Evolutionary conservation across 495 filamentous ascomycete genomes (phyloP), one percentile per base, ranked within the genome.

Genomic region (Podospora didyma): DNA sequence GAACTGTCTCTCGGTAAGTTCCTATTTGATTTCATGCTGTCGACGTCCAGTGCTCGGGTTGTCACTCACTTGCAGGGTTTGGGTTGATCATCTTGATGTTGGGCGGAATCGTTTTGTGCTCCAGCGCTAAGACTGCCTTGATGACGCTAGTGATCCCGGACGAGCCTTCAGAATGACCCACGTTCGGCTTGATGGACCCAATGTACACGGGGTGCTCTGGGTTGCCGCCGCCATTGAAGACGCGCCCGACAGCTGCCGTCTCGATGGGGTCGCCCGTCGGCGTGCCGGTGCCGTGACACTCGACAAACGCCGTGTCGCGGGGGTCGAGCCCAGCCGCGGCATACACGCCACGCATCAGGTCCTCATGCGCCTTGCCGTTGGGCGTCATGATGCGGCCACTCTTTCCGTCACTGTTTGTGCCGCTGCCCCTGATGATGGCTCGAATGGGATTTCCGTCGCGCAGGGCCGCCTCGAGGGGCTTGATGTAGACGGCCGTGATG

Each of bases 361-460:
- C 61, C 19, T 69, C 74, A 55, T 86, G 83, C 0, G 79, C 77
- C 2, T 64, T 1, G 0, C 48, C 56, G 51, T 57, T 77, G 0
- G 83, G 83, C 35, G 74, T 57, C 0, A 85, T 88, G 56, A 82
- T 78, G 1, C 75, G 72, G 6, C 69, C 61, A 2, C 64, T 65
- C 21, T 72, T 71, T 26, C 79, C 78, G 58, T 84, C 78, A 20
- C 75, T 55, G 46, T 84, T 85, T 28, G 75, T 53, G 0, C 65
- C 71, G n/a, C 73, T 73, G 0, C 67, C 76, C 4, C 78, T 71
- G 48, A 88, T 79, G 0, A 88, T 67, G 7, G 74, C 78, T 21
- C 83, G 69, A 28, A 86, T 79, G 0, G 77, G 72, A 46, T 79
- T 69, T 12, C 69, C 64, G 49, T 76, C 74, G 1, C 60, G 49